Evolutionary conservation across 2,329 filamentous ascomycete species (phyloP).

Genomic region (Graphilbum sp.): DNA sequence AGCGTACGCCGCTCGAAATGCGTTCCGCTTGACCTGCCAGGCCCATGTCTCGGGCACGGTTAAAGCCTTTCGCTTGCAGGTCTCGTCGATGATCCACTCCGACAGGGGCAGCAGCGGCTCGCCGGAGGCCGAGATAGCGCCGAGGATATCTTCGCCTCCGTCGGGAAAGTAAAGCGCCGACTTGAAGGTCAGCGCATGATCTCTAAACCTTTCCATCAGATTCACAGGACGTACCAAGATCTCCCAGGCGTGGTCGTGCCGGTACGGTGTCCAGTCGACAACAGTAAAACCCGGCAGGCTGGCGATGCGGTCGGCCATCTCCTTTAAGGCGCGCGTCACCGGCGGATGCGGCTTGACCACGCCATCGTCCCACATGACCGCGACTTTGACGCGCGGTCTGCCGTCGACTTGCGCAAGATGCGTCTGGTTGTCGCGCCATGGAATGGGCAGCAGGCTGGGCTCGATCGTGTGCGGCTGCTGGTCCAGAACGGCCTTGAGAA

Average conservation of each 20-base stretch:
- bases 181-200: not conserved
- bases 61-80: not conserved
- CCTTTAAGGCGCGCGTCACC: slow-evolving; percentile 35
- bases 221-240: not conserved
- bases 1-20: not conserved
- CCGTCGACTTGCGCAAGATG: not conserved
- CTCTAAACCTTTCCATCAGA: too few species aligned
- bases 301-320: slow-evolving; percentile 21
- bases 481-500: slow-evolving; percentile 37
- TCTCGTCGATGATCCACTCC: not conserved
- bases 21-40: not conserved
- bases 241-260: not conserved
- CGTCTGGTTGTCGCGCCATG: not conserved
- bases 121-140: not conserved
- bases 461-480: slow-evolving; percentile 48
- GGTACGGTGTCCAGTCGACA: not conserved
- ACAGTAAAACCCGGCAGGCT: not conserved
- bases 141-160: not conserved
- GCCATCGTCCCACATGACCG: slow-evolving; percentile 12
- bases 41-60: not conserved
- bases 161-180: not conserved
- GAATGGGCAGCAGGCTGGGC: slow-evolving; percentile 25
- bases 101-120: not conserved
- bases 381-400: slow-evolving; percentile 1
- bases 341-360: slow-evolving; percentile 40